A percentile compares a stretch with the other conserved stretches of the same genome.
Conservation (phyloP, 2,329 filamentous ascomycete species). For the Achaetomium macrosporum region DNA sequence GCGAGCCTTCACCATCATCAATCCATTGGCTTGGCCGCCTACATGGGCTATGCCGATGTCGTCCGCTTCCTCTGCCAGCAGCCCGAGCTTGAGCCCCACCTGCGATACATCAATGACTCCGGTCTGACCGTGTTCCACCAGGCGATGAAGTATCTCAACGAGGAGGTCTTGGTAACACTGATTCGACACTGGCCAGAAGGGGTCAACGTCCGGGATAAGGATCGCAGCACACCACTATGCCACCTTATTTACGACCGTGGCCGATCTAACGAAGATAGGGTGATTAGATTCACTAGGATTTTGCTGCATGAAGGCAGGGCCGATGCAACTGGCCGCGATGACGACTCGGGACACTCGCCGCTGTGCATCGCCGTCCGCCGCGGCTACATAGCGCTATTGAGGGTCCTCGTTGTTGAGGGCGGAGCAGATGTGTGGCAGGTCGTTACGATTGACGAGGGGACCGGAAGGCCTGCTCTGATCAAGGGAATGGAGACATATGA, state of each 20-base stretch:
- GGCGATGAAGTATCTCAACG: neutral
- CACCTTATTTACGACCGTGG: neutral
- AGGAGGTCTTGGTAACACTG: neutral
- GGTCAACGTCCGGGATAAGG: neutral
- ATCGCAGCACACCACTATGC: neutral
- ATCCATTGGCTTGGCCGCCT: slow-evolving; percentile 2
- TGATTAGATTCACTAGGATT: neutral
- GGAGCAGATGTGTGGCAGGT: neutral
- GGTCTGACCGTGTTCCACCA: slow-evolving; percentile 5
- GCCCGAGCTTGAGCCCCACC: neutral
- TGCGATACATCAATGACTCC: neutral
- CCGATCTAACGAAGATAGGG: neutral
- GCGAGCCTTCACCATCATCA: neutral
- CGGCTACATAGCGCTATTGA: neutral
- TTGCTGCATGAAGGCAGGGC: neutral
- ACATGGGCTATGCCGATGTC: neutral
- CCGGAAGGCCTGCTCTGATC: neutral
- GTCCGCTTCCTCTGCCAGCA: slow-evolving; percentile 2
- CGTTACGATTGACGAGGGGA: neutral
- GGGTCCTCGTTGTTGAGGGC: neutral
- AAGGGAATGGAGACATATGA: neutral
- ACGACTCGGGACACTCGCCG: neutral
- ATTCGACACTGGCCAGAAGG: slow-evolving; percentile 3
- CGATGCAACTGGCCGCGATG: neutral
- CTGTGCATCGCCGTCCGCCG: neutral